phyloP scores from a whole-genome alignment of 1,139 yeast genomes.

The Barnettozyma hawaiiensis region DNA sequence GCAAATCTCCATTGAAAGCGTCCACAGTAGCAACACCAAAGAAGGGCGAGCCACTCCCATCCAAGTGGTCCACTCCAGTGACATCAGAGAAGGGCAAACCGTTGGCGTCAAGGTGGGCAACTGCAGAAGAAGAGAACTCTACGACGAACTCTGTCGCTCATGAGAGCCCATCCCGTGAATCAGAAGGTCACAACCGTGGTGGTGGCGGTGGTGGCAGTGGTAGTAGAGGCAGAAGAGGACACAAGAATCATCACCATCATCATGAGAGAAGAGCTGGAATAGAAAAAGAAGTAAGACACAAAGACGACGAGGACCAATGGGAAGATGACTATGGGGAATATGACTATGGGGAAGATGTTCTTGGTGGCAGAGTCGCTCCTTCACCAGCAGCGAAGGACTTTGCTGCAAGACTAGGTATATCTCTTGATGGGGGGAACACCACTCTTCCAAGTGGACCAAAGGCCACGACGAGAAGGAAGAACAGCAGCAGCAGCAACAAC shows the following conservation, averaged over 20 bases:
- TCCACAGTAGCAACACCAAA: constrained; percentile 10
- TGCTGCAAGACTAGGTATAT: constrained; percentile 20
- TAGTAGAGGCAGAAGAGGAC: not conserved
- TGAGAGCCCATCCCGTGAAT: not conserved
- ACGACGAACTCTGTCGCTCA: not conserved
- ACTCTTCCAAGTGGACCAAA: not conserved
- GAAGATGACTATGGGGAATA: constrained; percentile 4
- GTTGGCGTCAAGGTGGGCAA: constrained; percentile 15
- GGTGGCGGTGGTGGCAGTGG: not conserved
- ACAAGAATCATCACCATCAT: not conserved
- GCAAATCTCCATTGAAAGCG: not conserved
- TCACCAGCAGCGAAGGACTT: constrained; percentile 19
- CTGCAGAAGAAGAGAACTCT: constrained; percentile 4
- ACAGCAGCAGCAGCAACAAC: too few relatives aligned
- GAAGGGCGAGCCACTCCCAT: constrained; percentile 17
- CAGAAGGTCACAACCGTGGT: not conserved
- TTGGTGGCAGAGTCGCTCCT: constrained; percentile 12
- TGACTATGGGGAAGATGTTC: too few relatives aligned
- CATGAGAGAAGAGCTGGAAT: not conserved
- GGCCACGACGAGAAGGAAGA: too few relatives aligned
- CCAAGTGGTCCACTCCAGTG: constrained; percentile 18
- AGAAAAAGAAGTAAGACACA: not conserved
- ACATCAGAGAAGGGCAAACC: constrained; percentile 14
- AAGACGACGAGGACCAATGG: constrained; percentile 5
- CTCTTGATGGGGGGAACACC: constrained; percentile 1